Evolutionary conservation across 495 filamentous ascomycete genomes (phyloP), one percentile per base, ranked within the genome.

Genomic region (Aspergillus steynii): DNA sequence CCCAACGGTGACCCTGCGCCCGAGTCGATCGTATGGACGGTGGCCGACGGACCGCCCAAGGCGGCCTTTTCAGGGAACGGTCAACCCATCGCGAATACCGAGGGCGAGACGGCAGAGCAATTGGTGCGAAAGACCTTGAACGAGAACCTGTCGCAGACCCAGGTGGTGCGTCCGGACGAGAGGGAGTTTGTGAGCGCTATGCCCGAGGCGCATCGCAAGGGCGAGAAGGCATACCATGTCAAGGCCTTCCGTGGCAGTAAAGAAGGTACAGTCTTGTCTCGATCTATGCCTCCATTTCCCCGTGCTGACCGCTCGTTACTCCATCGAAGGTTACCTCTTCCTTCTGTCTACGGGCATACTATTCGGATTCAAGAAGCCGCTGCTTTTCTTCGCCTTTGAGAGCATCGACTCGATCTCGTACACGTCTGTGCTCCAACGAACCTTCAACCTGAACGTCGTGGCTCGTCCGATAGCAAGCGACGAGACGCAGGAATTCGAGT

Each of bases 311-410:
- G 20, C 20, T 20, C 20, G 20, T 20, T 20, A 20, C 20, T 20
- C 20, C 20, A 20, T 12, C 42, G 8, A 49, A 86, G 93, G 95
- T 10, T 99, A 88, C 62, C 81, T 99, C 10, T 98, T 96, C 75
- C 89, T 98, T 69, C 80, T 97, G 6, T 84, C 89, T 48, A 87
- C 82, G 26, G 95, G 95, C 2, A 94, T 99, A 50, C 71, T 99
- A 31, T 99, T 90, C 81, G 93, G 86, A 1, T 98, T 96, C 83
- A 97, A 97, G 74, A 99, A 99, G 69, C 95, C 95, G 0, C 77
- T 99, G 28, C 67, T 91, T 15, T 97, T 92, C 79, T 87, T 98
- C 61, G 86, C 91, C 3, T 89, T 96, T 50, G 85, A 89, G 50
- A 78, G 81, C 46, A 89, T 98, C 55, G 86, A 87, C 3, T 90